A percentile compares a stretch with the other conserved stretches of the same genome.
These are phyloP conservation scores for Populus euphratica DNA, from an alignment of 345 rosid species.

Conservation along the genomic window DNA sequence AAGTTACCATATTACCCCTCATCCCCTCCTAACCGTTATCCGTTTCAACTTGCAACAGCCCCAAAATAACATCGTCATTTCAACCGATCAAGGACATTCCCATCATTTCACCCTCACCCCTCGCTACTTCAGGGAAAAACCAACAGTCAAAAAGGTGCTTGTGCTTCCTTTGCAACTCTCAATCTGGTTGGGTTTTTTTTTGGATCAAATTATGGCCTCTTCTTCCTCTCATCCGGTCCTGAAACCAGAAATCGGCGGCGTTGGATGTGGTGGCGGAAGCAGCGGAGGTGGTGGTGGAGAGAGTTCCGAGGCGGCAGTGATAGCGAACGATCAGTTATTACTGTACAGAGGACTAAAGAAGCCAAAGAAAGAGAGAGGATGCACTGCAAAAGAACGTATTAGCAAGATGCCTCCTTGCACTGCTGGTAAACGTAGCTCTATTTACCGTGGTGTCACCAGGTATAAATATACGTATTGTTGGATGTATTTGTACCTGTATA, in stretches of 20 bases:
- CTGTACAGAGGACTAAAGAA: conserved; percentile 79
- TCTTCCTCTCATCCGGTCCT: conserved; percentile 80
- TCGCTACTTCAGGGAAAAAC: background rate
- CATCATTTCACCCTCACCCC: conserved; percentile 15
- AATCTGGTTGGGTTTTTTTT: conserved; percentile 16
- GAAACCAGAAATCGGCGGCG: conserved; percentile 54
- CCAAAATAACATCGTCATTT: conserved; percentile 11
- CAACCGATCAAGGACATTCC: conserved; percentile 15
- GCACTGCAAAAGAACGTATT: conserved; percentile 97
- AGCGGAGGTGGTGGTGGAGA: conserved; percentile 44
- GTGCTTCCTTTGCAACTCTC: conserved; percentile 6
- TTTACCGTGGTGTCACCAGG: conserved; percentile 99
- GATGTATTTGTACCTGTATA: background rate
- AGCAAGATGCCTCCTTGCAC: conserved; percentile 98
- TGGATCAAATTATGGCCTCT: conserved; percentile 53
- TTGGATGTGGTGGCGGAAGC: conserved; percentile 16
- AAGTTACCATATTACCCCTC: conserved; percentile 30
- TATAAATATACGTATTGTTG: conserved; percentile 7
- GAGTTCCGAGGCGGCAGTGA: conserved; percentile 57
- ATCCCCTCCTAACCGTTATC: conserved; percentile 53
- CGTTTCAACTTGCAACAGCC: conserved; percentile 2
- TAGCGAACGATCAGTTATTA: conserved; percentile 74
- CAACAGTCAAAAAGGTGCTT: background rate
- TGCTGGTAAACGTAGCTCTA: conserved; percentile 98
- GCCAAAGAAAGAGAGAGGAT: conserved; percentile 93